A percentile compares a stretch with the other conserved stretches of the same genome.
Evolutionary conservation across 257 asterid species (phyloP).

Genomic region (Haberlea rhodopensis): DNA sequence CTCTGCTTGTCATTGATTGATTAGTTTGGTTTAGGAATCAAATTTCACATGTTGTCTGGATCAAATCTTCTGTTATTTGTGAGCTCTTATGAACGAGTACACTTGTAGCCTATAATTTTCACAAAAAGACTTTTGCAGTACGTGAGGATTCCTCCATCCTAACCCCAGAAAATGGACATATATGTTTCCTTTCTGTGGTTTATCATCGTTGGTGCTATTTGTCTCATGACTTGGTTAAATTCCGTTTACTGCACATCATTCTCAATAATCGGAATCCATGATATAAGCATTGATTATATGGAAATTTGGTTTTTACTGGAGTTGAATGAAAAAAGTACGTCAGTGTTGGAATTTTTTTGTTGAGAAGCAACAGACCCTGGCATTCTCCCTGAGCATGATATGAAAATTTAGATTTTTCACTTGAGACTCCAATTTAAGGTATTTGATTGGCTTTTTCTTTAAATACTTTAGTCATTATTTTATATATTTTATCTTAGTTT

Average conservation of each 20-base stretch:
- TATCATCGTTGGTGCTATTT: background rate
- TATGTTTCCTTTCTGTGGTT: background rate
- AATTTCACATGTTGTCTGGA: background rate
- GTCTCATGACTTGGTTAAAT: slow-evolving; percentile 8
- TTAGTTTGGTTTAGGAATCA: background rate
- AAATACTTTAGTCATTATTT: no score
- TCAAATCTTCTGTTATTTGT: background rate
- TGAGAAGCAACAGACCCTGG: background rate
- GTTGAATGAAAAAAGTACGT: background rate
- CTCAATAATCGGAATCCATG: background rate
- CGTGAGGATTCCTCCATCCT: background rate
- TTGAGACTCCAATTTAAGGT: no score
- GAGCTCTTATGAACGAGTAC: background rate
- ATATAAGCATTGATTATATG: background rate
- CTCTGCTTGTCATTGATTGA: background rate
- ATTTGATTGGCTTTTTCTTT: no score
- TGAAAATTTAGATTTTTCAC: background rate
- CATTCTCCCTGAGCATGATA: background rate
- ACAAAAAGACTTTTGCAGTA: background rate
- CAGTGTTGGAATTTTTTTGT: background rate
- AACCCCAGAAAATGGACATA: background rate
- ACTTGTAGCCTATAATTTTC: slow-evolving; percentile 7
- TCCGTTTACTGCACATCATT: background rate
- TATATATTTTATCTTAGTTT: no score
- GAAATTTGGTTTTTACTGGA: background rate